These are phyloP conservation scores for Rutidosis leptorrhynchoides DNA, from an alignment of 129 eudicot species.

Conservation along the genomic window DNA sequence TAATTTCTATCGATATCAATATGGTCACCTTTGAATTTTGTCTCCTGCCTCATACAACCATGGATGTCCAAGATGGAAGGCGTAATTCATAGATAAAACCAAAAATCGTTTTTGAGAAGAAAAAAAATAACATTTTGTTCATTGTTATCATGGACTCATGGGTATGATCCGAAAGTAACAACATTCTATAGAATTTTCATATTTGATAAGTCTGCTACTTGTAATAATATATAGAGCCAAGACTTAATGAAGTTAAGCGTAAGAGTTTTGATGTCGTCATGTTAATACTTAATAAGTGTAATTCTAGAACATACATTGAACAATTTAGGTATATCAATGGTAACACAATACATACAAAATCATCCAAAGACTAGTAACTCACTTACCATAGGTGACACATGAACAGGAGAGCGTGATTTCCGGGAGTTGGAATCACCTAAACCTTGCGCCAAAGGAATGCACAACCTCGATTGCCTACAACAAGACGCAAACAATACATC, in stretches of 20 bases:
- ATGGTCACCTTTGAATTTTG: not conserved
- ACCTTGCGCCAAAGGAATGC: not conserved
- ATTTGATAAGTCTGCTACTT: not conserved
- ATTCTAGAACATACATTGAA: not conserved
- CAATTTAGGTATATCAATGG: not conserved
- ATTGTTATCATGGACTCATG: too few species aligned
- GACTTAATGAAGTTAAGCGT: not conserved
- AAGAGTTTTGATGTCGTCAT: not conserved
- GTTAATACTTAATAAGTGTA: not conserved
- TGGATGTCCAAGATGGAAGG: not conserved
- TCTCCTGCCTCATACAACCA: not conserved
- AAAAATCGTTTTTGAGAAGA: not conserved
- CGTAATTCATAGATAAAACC: not conserved
- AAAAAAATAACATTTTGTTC: not conserved
- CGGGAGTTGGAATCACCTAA: not conserved
- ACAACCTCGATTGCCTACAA: not conserved
- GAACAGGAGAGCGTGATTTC: not conserved
- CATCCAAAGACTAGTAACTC: not conserved
- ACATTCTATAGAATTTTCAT: not conserved
- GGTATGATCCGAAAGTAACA: not conserved
- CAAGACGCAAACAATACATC: not conserved
- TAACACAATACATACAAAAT: conserved; percentile 1
- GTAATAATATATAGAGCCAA: conserved; percentile 2
- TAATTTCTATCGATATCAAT: not conserved
- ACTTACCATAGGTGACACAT: conserved; percentile 8